Base-by-base conservation (phyloP, 352 stramenopile species). In the Pythium sp. region DNA sequence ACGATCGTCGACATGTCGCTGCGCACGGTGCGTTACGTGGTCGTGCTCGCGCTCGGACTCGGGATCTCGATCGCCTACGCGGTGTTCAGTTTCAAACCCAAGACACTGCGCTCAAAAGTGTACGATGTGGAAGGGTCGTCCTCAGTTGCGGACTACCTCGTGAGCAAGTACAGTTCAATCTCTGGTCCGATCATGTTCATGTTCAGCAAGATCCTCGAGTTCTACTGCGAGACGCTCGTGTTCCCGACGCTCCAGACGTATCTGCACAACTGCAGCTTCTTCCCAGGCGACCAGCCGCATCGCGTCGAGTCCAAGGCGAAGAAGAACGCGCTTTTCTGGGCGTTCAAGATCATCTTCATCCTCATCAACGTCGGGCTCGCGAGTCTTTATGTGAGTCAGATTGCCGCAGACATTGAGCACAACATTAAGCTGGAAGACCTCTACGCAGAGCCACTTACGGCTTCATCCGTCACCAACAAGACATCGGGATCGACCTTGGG, bases 1-100 rank as follows among this genome's bases (percentile, higher is more conserved):
- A 72, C 67, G 46, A 72, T 72, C 30, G 47, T 72, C 43, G 61
- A 72, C 62, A 68, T 72, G 67, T 65, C 67, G 61, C 62, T 72
- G 53, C 67, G 67, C 34, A 72, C 67, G 54, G 41, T 38, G 24
- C 68, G 68, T 26, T 73, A 71, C 38, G 9, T 71, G 18, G 57
- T 70, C 26, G 68, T 73, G 64, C 36, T 73, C 18, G 43, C n/a
- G 36, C 43, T 70, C 22, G 68, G 63, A 3, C 64, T 73, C n/a
- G 68, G 63, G 11, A 47, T 73, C 46, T 41, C 54, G 22, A 58
- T 70, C 67, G 38, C 58, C 3, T 72, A 70, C 51, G 58, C 64
- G 22, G 58, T 67, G 36, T 67, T 73, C 30, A 68, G 47, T 15
- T 71, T 71, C 32, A 49, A 73, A 26, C 57, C 57, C 68, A 64